Conservation (phyloP, 2,329 filamentous ascomycete genomes). For the Calonectria honghensis region DNA sequence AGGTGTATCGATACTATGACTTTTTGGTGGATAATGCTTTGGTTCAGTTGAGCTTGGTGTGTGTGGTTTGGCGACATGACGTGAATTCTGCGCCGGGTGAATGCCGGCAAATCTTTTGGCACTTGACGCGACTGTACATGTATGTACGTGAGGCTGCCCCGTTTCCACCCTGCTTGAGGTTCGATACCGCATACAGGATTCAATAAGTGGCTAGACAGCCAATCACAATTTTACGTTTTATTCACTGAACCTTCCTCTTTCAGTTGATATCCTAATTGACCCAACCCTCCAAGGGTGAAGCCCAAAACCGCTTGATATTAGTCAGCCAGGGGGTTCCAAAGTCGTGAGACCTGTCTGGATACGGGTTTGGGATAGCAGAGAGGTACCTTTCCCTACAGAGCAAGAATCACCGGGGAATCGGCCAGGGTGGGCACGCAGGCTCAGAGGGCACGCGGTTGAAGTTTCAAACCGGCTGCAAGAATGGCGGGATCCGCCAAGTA, state of each 20-base stretch:
- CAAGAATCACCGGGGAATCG: background rate
- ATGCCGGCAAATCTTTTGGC: conserved; percentile 35
- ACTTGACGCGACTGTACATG: conserved; percentile 1
- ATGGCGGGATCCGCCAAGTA: conserved; percentile 54
- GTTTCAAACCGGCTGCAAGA: conserved; percentile 33
- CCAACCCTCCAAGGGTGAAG: background rate
- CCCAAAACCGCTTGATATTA: background rate
- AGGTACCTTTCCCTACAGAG: background rate
- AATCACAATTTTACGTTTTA: conserved; percentile 1
- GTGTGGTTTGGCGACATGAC: conserved; percentile 8
- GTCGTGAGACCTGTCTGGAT: background rate
- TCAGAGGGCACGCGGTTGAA: background rate
- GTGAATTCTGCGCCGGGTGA: conserved; percentile 41
- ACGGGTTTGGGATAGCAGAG: background rate
- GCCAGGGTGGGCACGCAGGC: background rate
- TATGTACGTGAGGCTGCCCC: conserved; percentile 16
- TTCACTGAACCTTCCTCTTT: background rate
- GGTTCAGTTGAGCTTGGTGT: background rate
- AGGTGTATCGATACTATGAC: background rate
- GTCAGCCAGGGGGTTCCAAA: conserved; percentile 4
- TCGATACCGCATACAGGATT: background rate
- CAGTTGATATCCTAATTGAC: background rate
- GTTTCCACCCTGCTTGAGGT: conserved; percentile 17
- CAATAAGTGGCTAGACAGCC: conserved; percentile 12
- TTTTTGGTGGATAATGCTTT: conserved; percentile 4